These are phyloP conservation scores for Neofusicoccum laricinum DNA, from an alignment of 2,329 filamentous ascomycete genomes.

Conservation along the genomic window DNA sequence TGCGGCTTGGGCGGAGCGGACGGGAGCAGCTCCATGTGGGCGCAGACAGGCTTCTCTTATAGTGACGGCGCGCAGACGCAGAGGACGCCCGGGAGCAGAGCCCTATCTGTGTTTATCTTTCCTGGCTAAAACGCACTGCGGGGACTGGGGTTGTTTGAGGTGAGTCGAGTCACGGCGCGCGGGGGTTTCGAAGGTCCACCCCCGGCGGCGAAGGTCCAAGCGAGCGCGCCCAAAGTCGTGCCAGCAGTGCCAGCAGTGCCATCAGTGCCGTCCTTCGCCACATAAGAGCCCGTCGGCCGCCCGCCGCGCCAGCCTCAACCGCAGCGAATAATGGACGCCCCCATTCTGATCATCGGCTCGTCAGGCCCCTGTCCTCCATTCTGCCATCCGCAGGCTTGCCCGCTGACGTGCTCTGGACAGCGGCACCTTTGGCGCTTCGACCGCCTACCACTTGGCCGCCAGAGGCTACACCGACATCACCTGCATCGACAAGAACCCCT, in stretches of 20 bases:
- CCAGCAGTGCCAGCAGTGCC: too few relatives aligned
- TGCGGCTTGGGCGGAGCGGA: neutral
- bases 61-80: neutral
- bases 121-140: conserved; percentile 1
- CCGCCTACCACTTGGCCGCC: conserved; percentile 29
- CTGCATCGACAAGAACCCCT: conserved; percentile 25
- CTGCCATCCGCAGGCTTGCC: neutral
- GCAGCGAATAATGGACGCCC: conserved; percentile 6
- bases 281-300: conserved; percentile 1
- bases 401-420: conserved; percentile 22
- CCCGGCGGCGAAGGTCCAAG: conserved; percentile 11
- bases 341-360: conserved; percentile 11
- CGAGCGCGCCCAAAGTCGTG: neutral
- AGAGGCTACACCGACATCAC: conserved; percentile 30
- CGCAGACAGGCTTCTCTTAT: neutral
- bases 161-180: neutral
- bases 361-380: neutral
- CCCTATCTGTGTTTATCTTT: conserved; percentile 6
- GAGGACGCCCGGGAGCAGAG: neutral
- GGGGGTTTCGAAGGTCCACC: neutral
- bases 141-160: neutral
- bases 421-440: conserved; percentile 32
- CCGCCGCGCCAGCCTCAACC: neutral
- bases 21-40: neutral
- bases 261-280: too few relatives aligned